A percentile compares a stretch with the other conserved stretches of the same genome.
These are phyloP conservation scores for Phytophthora idaei DNA, from an alignment of 352 stramenopile genomes.

Conservation along the genomic window DNA sequence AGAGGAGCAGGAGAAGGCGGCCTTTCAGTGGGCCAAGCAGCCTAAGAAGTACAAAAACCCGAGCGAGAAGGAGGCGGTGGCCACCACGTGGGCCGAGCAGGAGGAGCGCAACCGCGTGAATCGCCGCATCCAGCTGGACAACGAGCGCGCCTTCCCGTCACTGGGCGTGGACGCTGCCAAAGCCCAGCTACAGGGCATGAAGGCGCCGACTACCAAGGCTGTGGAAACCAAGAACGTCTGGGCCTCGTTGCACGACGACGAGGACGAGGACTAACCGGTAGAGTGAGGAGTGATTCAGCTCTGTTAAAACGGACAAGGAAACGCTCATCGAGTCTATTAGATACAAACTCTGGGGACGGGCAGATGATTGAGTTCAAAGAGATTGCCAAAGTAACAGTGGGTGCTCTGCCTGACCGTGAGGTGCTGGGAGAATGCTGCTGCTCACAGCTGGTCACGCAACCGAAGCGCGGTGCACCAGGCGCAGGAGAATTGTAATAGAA, in stretches of 20 bases:
- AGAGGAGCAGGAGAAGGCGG: conserved; percentile 44
- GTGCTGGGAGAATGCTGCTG: conserved; percentile 14
- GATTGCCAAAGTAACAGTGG: conserved; percentile 2
- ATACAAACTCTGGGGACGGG: background rate
- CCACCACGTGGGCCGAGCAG: conserved; percentile 74
- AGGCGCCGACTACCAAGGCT: conserved; percentile 58
- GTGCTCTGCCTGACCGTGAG: conserved; percentile 6
- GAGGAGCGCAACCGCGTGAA: conserved; percentile 70
- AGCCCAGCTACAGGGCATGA: conserved; percentile 67
- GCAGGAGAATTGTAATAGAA: conserved; percentile 24
- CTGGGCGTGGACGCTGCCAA: conserved; percentile 59
- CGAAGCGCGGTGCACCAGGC: conserved; percentile 6
- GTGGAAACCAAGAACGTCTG: conserved; percentile 81
- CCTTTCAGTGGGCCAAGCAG: conserved; percentile 86
- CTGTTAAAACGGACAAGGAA: too few species aligned
- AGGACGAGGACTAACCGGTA: conserved; percentile 54
- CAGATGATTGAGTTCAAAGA: background rate
- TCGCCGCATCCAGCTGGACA: conserved; percentile 69
- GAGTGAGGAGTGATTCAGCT: background rate
- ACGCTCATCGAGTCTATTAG: background rate
- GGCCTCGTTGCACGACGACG: conserved; percentile 68
- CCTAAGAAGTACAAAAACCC: conserved; percentile 86
- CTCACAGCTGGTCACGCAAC: conserved; percentile 5
- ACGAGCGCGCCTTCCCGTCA: conserved; percentile 79
- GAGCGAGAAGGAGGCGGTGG: conserved; percentile 57